phyloP scores from a whole-genome alignment of 1,139 yeast genomes.

The Casaregolazyma lundiana region DNA sequence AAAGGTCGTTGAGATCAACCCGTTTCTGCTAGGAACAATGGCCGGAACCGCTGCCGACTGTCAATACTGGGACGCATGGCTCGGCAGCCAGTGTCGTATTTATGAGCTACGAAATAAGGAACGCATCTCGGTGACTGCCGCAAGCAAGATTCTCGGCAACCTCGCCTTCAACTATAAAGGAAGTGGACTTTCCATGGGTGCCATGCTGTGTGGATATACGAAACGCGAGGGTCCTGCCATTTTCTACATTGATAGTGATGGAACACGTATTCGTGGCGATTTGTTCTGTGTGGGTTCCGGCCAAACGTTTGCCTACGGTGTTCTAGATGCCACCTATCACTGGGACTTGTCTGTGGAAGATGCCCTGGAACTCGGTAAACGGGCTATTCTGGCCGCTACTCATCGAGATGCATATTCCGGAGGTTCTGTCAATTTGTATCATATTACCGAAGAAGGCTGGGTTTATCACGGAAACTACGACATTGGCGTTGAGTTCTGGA shows the following conservation, averaged over 20 bases:
- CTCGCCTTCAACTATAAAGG: constrained; percentile 93
- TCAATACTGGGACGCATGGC: constrained; percentile 99
- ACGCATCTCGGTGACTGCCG: constrained; percentile 94
- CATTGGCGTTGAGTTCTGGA: constrained; percentile 91
- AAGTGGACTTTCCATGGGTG: constrained; percentile 98
- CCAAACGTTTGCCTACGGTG: constrained; percentile 99
- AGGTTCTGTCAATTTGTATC: constrained; percentile 90
- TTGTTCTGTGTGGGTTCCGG: constrained; percentile 98
- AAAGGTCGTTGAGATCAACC: constrained; percentile 95
- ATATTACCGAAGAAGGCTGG: constrained; percentile 94
- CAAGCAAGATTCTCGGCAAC: constrained; percentile 87
- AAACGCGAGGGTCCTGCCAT: constrained; percentile 93
- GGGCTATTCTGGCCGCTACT: constrained; percentile 95
- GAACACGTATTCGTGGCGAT: constrained; percentile 92
- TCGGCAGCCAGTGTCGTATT: constrained; percentile 92
- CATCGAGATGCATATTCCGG: constrained; percentile 99
- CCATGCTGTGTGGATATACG: constrained; percentile 97
- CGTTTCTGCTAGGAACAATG: constrained; percentile 93
- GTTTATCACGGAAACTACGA: constrained; percentile 90
- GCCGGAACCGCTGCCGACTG: constrained; percentile 99
- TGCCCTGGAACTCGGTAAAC: constrained; percentile 88
- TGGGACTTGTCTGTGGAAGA: constrained; percentile 92
- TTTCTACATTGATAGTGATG: constrained; percentile 95
- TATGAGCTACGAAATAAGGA: constrained; percentile 93
- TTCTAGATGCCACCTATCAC: constrained; percentile 80